These are phyloP conservation scores for Lactarius pseudohatsudake DNA, from an alignment of 768 basidiomycete genomes.

Conservation along the genomic window DNA sequence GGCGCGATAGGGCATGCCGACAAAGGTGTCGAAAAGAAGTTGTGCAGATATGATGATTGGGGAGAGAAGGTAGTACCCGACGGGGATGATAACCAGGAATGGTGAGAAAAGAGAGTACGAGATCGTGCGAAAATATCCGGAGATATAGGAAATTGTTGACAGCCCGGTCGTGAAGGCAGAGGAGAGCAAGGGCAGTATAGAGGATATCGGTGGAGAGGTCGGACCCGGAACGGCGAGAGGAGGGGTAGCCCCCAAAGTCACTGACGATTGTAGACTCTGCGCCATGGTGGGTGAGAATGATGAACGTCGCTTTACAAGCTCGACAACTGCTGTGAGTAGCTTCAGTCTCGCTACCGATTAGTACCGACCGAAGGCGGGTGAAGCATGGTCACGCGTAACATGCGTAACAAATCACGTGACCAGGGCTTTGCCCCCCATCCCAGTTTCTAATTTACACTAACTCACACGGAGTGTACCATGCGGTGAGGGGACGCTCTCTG, in stretches of 20 bases:
- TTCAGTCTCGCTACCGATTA: no score
- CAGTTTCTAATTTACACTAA: no score
- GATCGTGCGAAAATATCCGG: background rate
- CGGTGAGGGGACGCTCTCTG: no score
- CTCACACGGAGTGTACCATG: no score
- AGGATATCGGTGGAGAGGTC: constrained; percentile 16
- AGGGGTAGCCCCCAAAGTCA: background rate
- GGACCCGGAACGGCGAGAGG: constrained; percentile 8
- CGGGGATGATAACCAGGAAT: constrained; percentile 10
- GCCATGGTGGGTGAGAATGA: constrained; percentile 11
- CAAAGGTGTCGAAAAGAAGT: constrained; percentile 19
- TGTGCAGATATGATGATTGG: constrained; percentile 21
- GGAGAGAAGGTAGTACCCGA: constrained; percentile 16
- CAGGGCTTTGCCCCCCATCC: no score
- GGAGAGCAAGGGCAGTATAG: constrained; percentile 8
- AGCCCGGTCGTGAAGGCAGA: background rate
- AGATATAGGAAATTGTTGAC: background rate
- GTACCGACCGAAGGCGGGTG: no score
- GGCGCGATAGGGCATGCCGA: constrained; percentile 19
- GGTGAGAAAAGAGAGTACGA: constrained; percentile 7
- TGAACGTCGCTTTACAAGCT: background rate
- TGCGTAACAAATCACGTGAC: no score
- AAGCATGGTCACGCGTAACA: no score
- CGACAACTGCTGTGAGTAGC: no score
- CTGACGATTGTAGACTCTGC: constrained; percentile 2